Evolutionary conservation across 306 rosid species (phyloP), one percentile per base, ranked within the genome.

Genomic region (Gastrolobium villosum): DNA sequence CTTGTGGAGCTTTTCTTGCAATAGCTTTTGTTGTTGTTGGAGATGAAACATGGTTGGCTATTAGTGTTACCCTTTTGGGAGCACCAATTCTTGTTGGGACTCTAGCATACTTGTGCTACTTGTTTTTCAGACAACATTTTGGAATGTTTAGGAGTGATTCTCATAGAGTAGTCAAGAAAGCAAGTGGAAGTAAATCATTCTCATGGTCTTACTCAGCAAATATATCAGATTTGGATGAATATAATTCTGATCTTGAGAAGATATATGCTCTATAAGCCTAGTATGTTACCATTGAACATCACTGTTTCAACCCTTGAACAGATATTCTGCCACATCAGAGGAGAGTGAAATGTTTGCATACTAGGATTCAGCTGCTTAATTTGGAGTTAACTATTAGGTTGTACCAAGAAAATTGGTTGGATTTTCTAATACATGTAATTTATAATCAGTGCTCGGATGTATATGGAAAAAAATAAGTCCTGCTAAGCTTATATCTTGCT

Each of bases 21-120:
- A 84, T 94, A 70, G 94, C 97, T 46, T 94, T 77, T 84, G 93
- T 88, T 44, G 90, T 90, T n/a, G 99, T 94, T 31, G 99, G 99
- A 79, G 55, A 86, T 2, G 50, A 40, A 39, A 76, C 82, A 50
- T 90, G 99, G 99, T 83, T 94, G 93, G 97, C 97, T 20, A 84
- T 82, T 10, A 87, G 89, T 31, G 70, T 90, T 34, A 94, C 99
- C 4, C 36, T 89, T 3, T 63, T 90, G 40, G 99, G 99, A 73
- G 92, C 81, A 50, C 93, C 97, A 1, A 89, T 88, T 54, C 88
- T 94, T 26, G 40, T 89, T 11, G 95, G 94, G 11, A 94, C 99
- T 63, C 89, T 94, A 8, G 99, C 92, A 11, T 79, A 90, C 88
- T 86, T 94, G 88, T 82, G 96, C 84, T 92, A 89, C 90, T 90